Evolutionary conservation across 495 filamentous ascomycete species (phyloP).

Genomic region (Parachaetomium inaequale): DNA sequence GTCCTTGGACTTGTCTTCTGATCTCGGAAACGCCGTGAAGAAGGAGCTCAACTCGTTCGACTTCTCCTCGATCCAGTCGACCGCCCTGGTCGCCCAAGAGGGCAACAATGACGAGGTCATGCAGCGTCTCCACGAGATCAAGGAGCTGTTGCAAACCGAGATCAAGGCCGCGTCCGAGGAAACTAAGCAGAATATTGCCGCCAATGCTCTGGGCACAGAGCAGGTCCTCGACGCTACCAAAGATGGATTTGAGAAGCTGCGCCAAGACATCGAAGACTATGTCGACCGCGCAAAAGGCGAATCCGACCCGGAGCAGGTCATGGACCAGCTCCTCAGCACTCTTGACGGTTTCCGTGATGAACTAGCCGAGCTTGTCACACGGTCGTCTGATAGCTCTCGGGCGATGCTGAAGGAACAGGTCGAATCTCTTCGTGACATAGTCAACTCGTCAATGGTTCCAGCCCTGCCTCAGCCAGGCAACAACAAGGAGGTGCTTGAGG

Average conservation of each 20-base stretch:
- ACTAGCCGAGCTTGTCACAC: conserved; percentile 52
- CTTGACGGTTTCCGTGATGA: conserved; percentile 72
- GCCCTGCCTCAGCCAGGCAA: conserved; percentile 46
- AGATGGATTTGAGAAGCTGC: conserved; percentile 76
- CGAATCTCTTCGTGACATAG: conserved; percentile 68
- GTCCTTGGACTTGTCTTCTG: conserved; percentile 16
- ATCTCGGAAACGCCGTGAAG: conserved; percentile 20
- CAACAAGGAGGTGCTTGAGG: conserved; percentile 61
- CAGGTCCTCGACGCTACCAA: conserved; percentile 80
- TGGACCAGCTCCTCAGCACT: conserved; percentile 66
- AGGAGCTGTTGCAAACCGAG: conserved; percentile 66
- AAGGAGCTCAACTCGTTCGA: conserved; percentile 27
- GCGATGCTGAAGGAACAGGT: conserved; percentile 74
- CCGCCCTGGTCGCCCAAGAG: conserved; percentile 34
- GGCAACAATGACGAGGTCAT: conserved; percentile 58
- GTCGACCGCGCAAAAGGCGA: conserved; percentile 64
- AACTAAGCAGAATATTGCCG: conserved; percentile 68
- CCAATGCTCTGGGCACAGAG: conserved; percentile 72
- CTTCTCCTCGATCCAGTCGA: conserved; percentile 20
- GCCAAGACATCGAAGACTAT: conserved; percentile 77
- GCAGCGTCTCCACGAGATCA: conserved; percentile 68
- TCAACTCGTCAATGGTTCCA: conserved; percentile 65
- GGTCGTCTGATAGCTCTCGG: conserved; percentile 46
- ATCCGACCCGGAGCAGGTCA: conserved; percentile 70
- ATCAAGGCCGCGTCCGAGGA: conserved; percentile 58